A percentile compares a stretch with the other conserved stretches of the same genome.
These are phyloP conservation scores for California macrophylla DNA, from an alignment of 441 rosid species.

Conservation along the genomic window DNA sequence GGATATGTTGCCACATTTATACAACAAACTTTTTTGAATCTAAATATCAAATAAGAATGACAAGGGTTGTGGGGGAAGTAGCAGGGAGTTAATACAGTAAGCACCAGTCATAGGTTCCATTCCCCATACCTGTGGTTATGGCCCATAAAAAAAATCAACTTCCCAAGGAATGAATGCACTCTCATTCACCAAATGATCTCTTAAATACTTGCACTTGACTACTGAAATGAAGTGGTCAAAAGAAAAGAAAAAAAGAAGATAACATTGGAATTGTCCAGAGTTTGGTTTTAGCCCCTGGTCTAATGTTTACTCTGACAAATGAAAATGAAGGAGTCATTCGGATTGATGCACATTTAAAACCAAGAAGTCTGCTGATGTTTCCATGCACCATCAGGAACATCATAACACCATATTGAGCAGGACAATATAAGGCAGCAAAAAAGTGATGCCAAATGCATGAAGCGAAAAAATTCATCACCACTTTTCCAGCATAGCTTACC, in stretches of 20 bases:
- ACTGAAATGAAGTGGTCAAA: neutral
- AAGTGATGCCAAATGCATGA: neutral
- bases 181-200: neutral
- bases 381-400: neutral
- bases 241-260: neutral
- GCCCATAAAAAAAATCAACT: no score
- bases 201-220: neutral
- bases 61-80: no score
- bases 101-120: no score
- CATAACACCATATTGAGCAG: neutral
- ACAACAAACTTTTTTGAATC: neutral
- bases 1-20: neutral
- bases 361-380: neutral
- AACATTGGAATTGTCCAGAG: neutral
- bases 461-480: neutral
- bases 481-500: constrained; percentile 39
- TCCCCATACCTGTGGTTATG: no score
- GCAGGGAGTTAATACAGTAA: no score
- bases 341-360: neutral
- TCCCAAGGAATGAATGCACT: neutral
- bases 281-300: neutral
- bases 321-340: neutral
- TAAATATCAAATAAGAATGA: no score
- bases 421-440: neutral
- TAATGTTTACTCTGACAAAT: neutral